A percentile compares a stretch with the other conserved stretches of the same genome.
Evolutionary conservation across 306 rosid species (phyloP).

Genomic region (Prunus mume): DNA sequence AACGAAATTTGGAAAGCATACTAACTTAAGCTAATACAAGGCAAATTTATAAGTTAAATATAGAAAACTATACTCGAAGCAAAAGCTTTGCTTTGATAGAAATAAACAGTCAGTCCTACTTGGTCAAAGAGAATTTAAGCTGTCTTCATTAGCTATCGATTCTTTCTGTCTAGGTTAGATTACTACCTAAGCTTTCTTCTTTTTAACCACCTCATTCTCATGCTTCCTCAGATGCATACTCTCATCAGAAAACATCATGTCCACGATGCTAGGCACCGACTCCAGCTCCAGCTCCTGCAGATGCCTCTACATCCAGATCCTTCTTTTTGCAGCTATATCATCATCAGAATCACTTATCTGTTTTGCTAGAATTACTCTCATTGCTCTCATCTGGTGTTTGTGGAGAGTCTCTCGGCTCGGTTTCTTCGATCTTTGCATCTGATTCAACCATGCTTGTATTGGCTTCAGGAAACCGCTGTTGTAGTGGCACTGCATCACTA

Average conservation of each 20-base stretch:
- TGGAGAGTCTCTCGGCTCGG: constrained; percentile 35
- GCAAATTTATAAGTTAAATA: background rate
- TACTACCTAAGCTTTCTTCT: background rate
- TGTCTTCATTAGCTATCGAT: background rate
- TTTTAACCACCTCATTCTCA: background rate
- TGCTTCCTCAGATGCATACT: background rate
- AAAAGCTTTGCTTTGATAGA: background rate
- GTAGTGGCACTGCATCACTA: constrained; percentile 74
- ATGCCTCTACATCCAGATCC: constrained; percentile 12
- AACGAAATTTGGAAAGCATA: background rate
- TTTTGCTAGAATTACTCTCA: constrained; percentile 46
- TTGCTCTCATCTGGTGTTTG: constrained; percentile 32
- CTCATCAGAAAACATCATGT: background rate
- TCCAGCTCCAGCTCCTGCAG: no score
- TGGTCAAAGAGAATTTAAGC: background rate
- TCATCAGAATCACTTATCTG: constrained; percentile 45
- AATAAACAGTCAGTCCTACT: constrained; percentile 1
- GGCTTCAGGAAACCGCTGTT: constrained; percentile 56
- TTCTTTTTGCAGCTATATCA: constrained; percentile 29
- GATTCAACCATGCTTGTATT: constrained; percentile 39
- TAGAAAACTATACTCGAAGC: background rate
- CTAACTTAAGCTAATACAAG: background rate
- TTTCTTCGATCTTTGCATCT: constrained; percentile 42
- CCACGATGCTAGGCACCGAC: constrained; percentile 1
- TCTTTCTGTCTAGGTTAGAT: background rate